phyloP scores from a whole-genome alignment of 148 eudicot species.

The Oxyria digyna region DNA sequence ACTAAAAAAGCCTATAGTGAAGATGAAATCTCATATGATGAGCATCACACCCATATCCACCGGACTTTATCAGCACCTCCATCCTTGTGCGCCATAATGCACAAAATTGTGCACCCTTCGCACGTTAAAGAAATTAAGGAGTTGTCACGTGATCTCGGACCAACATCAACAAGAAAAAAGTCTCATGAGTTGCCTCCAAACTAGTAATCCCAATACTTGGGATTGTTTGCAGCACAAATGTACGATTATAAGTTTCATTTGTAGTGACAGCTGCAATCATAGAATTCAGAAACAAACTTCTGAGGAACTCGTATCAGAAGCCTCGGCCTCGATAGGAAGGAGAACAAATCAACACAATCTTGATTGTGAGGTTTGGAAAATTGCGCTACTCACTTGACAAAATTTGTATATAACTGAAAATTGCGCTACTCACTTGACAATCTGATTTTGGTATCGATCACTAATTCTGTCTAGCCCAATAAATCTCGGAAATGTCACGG shows the following conservation, averaged over 20 bases:
- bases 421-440: background rate
- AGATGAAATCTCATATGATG: too few relatives aligned
- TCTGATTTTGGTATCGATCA: background rate
- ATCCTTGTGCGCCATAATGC: too few relatives aligned
- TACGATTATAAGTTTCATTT: background rate
- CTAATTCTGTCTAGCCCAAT: background rate
- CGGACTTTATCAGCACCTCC: too few relatives aligned
- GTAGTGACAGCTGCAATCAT: background rate
- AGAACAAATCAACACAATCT: background rate
- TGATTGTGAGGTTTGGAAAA: background rate
- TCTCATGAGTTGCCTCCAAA: too few relatives aligned
- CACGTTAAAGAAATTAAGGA: too few relatives aligned
- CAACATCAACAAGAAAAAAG: too few relatives aligned
- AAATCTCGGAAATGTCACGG: background rate
- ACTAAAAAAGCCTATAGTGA: too few relatives aligned
- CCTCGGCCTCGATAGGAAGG: background rate
- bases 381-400: background rate
- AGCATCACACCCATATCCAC: too few relatives aligned
- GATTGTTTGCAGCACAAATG: too few relatives aligned
- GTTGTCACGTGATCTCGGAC: too few relatives aligned
- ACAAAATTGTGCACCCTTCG: too few relatives aligned
- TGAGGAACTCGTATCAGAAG: background rate
- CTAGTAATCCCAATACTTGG: too few relatives aligned
- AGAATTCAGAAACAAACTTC: background rate
- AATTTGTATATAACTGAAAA: background rate